These are phyloP conservation scores for Spinacia oleracea DNA, from an alignment of 179 eudicot genomes.

Conservation along the genomic window DNA sequence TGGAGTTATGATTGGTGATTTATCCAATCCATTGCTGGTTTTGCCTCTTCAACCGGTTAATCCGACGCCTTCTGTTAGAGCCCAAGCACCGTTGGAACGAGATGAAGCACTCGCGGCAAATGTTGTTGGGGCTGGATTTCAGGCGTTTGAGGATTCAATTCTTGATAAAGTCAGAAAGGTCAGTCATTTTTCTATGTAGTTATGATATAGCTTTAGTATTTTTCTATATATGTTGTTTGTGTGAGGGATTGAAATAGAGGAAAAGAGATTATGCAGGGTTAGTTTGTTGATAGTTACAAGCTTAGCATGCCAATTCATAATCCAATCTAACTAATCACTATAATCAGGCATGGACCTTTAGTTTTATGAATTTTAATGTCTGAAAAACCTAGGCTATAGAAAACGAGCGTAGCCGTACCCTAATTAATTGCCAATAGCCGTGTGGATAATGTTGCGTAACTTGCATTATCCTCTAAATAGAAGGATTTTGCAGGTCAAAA, in stretches of 20 bases:
- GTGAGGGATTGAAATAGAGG: background rate
- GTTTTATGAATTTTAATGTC: background rate
- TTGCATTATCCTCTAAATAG: background rate
- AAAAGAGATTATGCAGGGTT: background rate
- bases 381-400: too few relatives aligned
- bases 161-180: constrained; percentile 74
- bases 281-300: too few relatives aligned
- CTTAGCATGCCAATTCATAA: too few relatives aligned
- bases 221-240: background rate
- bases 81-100: constrained; percentile 40
- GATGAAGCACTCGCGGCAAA: constrained; percentile 44
- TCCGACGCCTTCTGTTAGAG: constrained; percentile 39
- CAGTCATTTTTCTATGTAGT: constrained; percentile 3
- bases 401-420: background rate
- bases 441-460: background rate
- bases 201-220: background rate
- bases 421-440: background rate
- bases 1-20: constrained; percentile 58
- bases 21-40: constrained; percentile 75
- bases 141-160: constrained; percentile 65
- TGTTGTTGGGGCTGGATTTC: constrained; percentile 65
- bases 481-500: background rate
- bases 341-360: background rate
- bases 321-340: too few relatives aligned
- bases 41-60: constrained; percentile 57